Percentiles rank a stretch among this genome's conserved stretches.
Conservation (phyloP, 2,329 filamentous ascomycete species). For the Pseudopyricularia javanii region DNA sequence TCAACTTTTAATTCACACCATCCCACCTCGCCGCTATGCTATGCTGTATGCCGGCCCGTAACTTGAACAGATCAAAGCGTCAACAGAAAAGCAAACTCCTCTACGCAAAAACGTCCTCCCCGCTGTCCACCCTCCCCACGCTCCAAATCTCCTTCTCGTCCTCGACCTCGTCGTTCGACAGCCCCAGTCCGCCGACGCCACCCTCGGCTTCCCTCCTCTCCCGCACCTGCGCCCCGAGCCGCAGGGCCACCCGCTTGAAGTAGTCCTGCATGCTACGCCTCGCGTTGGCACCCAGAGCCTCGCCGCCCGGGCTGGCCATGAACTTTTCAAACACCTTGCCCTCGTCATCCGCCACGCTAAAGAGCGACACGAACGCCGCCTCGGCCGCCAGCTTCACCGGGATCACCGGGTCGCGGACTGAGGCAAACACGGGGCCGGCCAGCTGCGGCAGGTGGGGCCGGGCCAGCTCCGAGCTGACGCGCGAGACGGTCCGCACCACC, state of each 20-base stretch:
- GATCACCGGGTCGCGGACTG: conserved; percentile 82
- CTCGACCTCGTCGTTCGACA: conserved; percentile 84
- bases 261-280: conserved; percentile 94
- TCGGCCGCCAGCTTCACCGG: conserved; percentile 93
- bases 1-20: not conserved
- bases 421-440: conserved; percentile 75
- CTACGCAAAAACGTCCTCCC: conserved; percentile 44
- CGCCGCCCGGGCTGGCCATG: conserved; percentile 53
- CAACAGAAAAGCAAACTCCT: conserved; percentile 3
- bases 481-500: conserved; percentile 72
- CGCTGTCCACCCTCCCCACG: conserved; percentile 76
- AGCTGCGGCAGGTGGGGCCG: conserved; percentile 70
- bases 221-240: conserved; percentile 73
- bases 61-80: not conserved
- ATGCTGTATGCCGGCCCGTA: not conserved
- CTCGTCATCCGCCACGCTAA: conserved; percentile 82
- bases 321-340: conserved; percentile 82
- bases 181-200: conserved; percentile 69
- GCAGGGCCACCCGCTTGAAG: conserved; percentile 82
- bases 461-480: conserved; percentile 67
- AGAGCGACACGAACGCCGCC: conserved; percentile 83
- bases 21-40: not conserved
- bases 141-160: conserved; percentile 96
- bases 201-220: conserved; percentile 88
- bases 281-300: conserved; percentile 54